phyloP scores from a whole-genome alignment of 148 eudicot species.

The Nyssa sinensis region DNA sequence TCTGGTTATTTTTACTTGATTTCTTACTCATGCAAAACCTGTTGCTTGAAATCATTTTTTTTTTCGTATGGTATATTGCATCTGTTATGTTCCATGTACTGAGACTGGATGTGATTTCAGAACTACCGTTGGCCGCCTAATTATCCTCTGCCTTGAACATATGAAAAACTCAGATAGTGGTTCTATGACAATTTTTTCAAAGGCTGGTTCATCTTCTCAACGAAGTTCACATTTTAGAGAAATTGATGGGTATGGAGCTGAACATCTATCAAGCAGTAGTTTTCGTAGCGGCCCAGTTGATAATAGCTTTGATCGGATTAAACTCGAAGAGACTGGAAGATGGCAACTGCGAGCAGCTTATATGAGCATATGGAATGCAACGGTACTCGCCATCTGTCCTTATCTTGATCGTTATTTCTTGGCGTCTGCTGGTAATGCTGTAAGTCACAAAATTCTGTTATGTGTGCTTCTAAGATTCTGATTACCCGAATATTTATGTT shows the following conservation, averaged over 20 bases:
- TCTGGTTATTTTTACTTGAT: not conserved
- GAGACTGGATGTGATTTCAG: slow-evolving; percentile 27
- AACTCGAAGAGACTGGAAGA: slow-evolving; percentile 80
- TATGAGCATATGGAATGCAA: slow-evolving; percentile 59
- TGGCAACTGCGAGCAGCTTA: slow-evolving; percentile 69
- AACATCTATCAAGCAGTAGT: slow-evolving; percentile 65
- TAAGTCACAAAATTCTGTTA: slow-evolving; percentile 35
- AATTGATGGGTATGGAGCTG: slow-evolving; percentile 52
- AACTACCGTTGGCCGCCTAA: slow-evolving; percentile 86
- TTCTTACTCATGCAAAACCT: not conserved
- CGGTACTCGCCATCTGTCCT: slow-evolving; percentile 77
- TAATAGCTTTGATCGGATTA: slow-evolving; percentile 59
- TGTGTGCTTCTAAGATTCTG: not conserved
- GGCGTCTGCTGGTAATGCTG: slow-evolving; percentile 87
- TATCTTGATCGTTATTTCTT: slow-evolving; percentile 85
- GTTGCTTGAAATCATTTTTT: not conserved
- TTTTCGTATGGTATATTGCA: not conserved
- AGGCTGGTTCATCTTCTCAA: slow-evolving; percentile 57
- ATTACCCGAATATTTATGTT: not conserved
- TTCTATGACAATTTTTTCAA: slow-evolving; percentile 53
- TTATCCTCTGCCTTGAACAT: slow-evolving; percentile 82
- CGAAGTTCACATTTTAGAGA: slow-evolving; percentile 61
- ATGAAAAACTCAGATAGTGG: slow-evolving; percentile 63
- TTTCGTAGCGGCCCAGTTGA: slow-evolving; percentile 88
- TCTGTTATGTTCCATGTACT: slow-evolving; percentile 11